Percentiles rank a stretch among this genome's conserved stretches.
phyloP scores from a whole-genome alignment of 164 flowering plant genomes.

The Annona squamosa region DNA sequence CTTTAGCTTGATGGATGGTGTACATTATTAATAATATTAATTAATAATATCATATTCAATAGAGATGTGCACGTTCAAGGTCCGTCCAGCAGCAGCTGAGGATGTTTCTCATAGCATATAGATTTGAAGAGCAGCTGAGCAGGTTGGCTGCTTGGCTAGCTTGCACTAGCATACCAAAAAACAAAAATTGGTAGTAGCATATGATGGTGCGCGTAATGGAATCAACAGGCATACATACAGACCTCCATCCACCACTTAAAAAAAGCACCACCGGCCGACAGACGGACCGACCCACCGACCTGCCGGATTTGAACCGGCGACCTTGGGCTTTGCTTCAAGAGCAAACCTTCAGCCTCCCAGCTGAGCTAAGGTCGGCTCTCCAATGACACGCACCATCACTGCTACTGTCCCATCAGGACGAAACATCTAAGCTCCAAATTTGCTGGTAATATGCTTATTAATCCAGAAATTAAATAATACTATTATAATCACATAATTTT shows the following conservation, averaged over 20 bases:
- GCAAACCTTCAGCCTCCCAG: slow-evolving; percentile 25
- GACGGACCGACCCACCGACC: slow-evolving; percentile 25
- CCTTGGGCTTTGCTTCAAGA: slow-evolving; percentile 39
- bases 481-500: background rate
- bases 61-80: too few relatives aligned
- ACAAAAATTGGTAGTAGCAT: too few relatives aligned
- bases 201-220: too few relatives aligned
- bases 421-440: background rate
- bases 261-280: background rate
- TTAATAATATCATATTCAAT: too few relatives aligned
- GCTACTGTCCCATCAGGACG: background rate
- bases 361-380: slow-evolving; percentile 42
- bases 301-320: slow-evolving; percentile 82
- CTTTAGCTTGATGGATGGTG: too few relatives aligned
- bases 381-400: background rate
- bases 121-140: too few relatives aligned
- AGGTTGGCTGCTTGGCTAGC: too few relatives aligned
- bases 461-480: too few relatives aligned
- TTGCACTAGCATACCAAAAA: too few relatives aligned
- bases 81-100: too few relatives aligned
- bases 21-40: too few relatives aligned
- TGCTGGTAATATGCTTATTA: background rate
- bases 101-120: too few relatives aligned
- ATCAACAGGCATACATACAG: background rate
- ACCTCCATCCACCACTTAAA: background rate